Evolutionary conservation across 2,329 filamentous ascomycete genomes (phyloP), one percentile per base, ranked within the genome.

Genomic region (Botrytis galanthina): DNA sequence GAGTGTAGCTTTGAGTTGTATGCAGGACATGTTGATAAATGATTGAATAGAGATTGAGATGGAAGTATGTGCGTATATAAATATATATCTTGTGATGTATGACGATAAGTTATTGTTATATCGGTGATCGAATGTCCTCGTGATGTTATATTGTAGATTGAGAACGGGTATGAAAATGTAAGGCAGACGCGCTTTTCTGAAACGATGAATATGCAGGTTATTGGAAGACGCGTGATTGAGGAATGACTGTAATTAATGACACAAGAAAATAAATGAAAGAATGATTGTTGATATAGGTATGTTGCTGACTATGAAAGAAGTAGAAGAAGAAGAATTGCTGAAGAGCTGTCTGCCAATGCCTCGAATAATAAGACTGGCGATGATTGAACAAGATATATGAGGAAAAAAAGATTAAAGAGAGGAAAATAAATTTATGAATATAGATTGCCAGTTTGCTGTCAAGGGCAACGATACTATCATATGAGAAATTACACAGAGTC

Each of bases 401-500:
- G 42, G n/a, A n/a, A 59, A 72, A 59, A 57, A 72, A 59, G 68
- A 63, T 44, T 37, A 32, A 39, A n/a, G 46, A 73, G 39, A 61
- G 39, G 18, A 69, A 73, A 7, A 35, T 20, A 6, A 29, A 42
- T 51, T 73, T 61, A 26, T 73, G 54, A 68, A 70, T 68, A 73
- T 70, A 63, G 63, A 72, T 73, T 61, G 32, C 42, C 26, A 73
- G 59, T 73, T 73, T 59, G 75, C 78, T 79, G 77, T 76, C 75
- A 79, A 76, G 78, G 77, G 78, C 76, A 78, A 78, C 75, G 71
- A 44, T 59, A 73, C 66, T 76, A 74, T 72, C 59, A 75, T 64
- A 77, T 73, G 68, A 62, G 75, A 80, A 77, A 80, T 78, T 78
- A 78, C 70, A 66, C 75, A 75, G 75, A 77, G 77, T 78, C 78